Evolutionary conservation across 1,139 yeast genomes (phyloP).

Genomic region (Kodamaea sp.): DNA sequence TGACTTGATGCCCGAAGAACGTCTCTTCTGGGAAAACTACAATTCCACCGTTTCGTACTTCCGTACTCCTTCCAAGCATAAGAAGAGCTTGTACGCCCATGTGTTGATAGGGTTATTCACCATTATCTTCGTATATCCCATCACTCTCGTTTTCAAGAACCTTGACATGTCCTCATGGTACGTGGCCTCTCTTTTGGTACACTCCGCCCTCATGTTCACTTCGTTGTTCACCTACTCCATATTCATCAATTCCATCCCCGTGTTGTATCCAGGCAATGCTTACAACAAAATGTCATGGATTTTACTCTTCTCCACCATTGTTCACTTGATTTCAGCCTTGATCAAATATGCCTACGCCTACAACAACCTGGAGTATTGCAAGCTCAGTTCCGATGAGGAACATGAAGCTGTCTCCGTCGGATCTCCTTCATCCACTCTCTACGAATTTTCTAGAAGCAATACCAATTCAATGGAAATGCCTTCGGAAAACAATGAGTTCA

Average conservation of each 20-base stretch:
- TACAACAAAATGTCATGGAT: slow-evolving; percentile 68
- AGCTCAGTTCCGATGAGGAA: slow-evolving; percentile 22
- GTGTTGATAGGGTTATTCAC: slow-evolving; percentile 46
- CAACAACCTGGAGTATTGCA: slow-evolving; percentile 10
- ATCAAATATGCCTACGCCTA: slow-evolving; percentile 20
- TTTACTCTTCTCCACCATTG: slow-evolving; percentile 50
- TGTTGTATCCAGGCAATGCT: slow-evolving; percentile 74
- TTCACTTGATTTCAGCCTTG: slow-evolving; percentile 57
- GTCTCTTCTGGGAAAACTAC: slow-evolving; percentile 75
- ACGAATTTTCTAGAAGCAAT: slow-evolving; percentile 25
- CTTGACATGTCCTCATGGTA: slow-evolving; percentile 54
- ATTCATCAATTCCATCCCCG: slow-evolving; percentile 62
- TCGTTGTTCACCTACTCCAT: slow-evolving; percentile 61
- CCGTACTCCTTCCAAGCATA: slow-evolving; percentile 51
- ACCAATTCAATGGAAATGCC: slow-evolving; percentile 17
- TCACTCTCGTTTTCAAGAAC: slow-evolving; percentile 64
- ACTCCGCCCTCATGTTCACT: slow-evolving; percentile 45
- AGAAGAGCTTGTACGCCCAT: slow-evolving; percentile 60
- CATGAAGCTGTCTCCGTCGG: slow-evolving; percentile 14
- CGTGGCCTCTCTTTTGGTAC: slow-evolving; percentile 55
- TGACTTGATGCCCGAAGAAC: slow-evolving; percentile 67
- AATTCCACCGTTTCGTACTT: slow-evolving; percentile 74
- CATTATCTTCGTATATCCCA: slow-evolving; percentile 66
- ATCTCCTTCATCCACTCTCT: slow-evolving; percentile 43
- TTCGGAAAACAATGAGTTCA: slow-evolving; percentile 12